phyloP scores from a whole-genome alignment of 2,329 filamentous ascomycete species.

The Ploettnerulaceae sp. region DNA sequence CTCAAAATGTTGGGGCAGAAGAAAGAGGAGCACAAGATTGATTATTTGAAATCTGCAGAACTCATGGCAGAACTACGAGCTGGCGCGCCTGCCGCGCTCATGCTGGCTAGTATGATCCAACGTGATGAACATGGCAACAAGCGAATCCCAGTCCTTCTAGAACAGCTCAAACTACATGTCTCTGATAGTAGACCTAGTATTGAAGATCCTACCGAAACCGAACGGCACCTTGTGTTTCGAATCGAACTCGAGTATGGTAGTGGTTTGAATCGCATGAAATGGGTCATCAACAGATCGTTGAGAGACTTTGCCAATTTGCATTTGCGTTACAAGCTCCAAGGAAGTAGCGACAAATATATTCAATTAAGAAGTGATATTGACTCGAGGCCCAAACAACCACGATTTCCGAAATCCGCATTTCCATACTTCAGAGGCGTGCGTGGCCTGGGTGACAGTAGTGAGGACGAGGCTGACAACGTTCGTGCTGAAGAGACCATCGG shows the following conservation, averaged over 20 bases:
- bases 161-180: constrained; percentile 87
- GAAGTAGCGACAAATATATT: constrained; percentile 77
- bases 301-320: constrained; percentile 90
- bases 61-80: constrained; percentile 92
- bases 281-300: constrained; percentile 83
- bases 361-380: constrained; percentile 62
- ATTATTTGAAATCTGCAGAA: constrained; percentile 93
- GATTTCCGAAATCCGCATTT: constrained; percentile 84
- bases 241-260: constrained; percentile 96
- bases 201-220: constrained; percentile 44
- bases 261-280: constrained; percentile 92
- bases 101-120: constrained; percentile 96
- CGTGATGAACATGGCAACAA: constrained; percentile 94
- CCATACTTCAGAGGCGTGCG: constrained; percentile 82
- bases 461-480: constrained; percentile 46
- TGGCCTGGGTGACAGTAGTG: constrained; percentile 73
- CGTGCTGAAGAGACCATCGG: constrained; percentile 43
- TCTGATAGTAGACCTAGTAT: constrained; percentile 71
- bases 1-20: constrained; percentile 73
- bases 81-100: constrained; percentile 86
- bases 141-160: constrained; percentile 87
- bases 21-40: constrained; percentile 78
- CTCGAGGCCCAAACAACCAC: constrained; percentile 72
- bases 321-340: constrained; percentile 84
- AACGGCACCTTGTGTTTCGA: constrained; percentile 76